phyloP scores from a whole-genome alignment of 495 filamentous ascomycete genomes.

The Hamigera avellanea region DNA sequence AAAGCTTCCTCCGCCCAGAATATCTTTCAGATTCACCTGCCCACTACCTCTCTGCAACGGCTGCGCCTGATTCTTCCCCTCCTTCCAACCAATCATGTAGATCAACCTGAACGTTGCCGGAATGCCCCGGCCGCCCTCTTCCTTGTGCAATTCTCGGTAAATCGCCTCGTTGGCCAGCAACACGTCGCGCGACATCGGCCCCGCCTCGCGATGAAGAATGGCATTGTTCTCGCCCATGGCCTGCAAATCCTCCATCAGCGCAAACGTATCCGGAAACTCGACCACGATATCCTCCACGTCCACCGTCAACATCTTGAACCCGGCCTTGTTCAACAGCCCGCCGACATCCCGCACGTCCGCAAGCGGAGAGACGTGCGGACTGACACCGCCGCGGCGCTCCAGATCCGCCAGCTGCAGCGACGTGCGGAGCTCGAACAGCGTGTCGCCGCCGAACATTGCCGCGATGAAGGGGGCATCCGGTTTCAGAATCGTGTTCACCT shows the following conservation, averaged over 20 bases:
- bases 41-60: conserved; percentile 76
- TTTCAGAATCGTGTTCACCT: conserved; percentile 74
- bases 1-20: conserved; percentile 52
- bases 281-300: conserved; percentile 96
- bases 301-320: conserved; percentile 92
- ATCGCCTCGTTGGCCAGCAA: conserved; percentile 81
- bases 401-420: conserved; percentile 87
- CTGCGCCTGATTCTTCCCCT: conserved; percentile 61
- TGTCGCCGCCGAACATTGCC: conserved; percentile 93
- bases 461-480: conserved; percentile 88
- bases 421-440: conserved; percentile 86
- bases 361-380: conserved; percentile 75
- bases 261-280: conserved; percentile 86
- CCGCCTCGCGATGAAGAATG: conserved; percentile 66
- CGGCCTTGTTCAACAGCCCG: conserved; percentile 71
- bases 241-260: conserved; percentile 86
- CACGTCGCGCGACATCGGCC: conserved; percentile 67
- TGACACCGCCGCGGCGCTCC: conserved; percentile 78
- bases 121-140: conserved; percentile 53
- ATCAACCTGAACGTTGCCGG: conserved; percentile 90
- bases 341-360: conserved; percentile 90
- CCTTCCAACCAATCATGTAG: conserved; percentile 98
- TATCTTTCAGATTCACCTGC: conserved; percentile 69
- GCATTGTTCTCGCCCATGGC: conserved; percentile 91
- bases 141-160: conserved; percentile 70